Evolutionary conservation across 1,284 basidiomycete species (phyloP), one percentile per base, ranked within the genome.

Genomic region (Tilletia horrida): DNA sequence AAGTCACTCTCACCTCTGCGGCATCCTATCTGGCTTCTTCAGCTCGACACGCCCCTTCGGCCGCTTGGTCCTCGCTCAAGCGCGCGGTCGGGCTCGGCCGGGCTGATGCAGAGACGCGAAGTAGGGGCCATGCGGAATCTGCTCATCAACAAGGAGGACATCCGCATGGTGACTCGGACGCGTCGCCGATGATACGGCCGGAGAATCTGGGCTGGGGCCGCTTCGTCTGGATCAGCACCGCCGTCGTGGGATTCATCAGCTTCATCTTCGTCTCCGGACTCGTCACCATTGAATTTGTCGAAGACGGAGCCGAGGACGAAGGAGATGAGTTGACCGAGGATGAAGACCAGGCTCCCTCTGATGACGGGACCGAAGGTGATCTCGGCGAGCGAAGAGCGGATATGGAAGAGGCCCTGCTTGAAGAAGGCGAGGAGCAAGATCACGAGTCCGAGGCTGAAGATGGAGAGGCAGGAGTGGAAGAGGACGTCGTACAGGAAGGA

Each of bases 201-300:
- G 55, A 31, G 29, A 31, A 16, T 31, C 55, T 59, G 3, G 55
- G 55, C 29, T 59, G 55, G 55, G 55, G 55, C 16, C 27, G 55
- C 9, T 18, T 40, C 29, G 14, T 59, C 29, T 59, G 55, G 55
- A 59, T 59, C 55, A 18, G 29, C 55, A 31, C 55, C 29, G 55
- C 55, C 29, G 29, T 59, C 29, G 55, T 59, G 11, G 55, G 55
- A 16, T 29, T 59, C 18, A 29, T 59, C 27, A 59, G 55, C 31
- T 59, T 59, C 29, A 35, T 59, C 29, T 59, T 59, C 29, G 29
- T 59, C 55, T 16, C 55, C 9, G 55, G 55, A 2, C 27, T 59
- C 14, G 27, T 59, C 16, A 18, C 23, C 7, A 35, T 59, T n/a
- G 55, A 59, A 27, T 16, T 59, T 40, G 55, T 59, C 16, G 50